A percentile compares a stretch with the other conserved stretches of the same genome.
phyloP scores from a whole-genome alignment of 1,139 yeast species.

The Blastobotrys persicus region DNA sequence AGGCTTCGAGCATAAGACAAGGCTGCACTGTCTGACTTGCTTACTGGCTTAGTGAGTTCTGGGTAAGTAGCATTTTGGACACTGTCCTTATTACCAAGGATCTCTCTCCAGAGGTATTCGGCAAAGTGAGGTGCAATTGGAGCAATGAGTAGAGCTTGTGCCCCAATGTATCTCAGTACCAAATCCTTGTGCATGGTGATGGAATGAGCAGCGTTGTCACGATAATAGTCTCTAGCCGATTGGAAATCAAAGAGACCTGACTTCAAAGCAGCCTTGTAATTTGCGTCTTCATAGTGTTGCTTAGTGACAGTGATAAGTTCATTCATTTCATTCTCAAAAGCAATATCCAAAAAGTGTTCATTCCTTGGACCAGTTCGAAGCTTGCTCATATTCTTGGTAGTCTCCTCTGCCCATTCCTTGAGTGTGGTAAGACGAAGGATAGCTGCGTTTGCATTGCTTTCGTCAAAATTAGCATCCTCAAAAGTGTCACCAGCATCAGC shows the following conservation, averaged over 20 bases:
- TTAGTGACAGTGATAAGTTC: conserved; percentile 69
- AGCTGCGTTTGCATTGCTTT: conserved; percentile 95
- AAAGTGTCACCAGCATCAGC: conserved; percentile 98
- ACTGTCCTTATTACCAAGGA: conserved; percentile 54
- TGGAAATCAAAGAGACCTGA: conserved; percentile 91
- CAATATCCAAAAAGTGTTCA: conserved; percentile 72
- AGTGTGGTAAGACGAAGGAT: conserved; percentile 87
- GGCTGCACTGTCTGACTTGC: conserved; percentile 60
- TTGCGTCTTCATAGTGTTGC: conserved; percentile 65
- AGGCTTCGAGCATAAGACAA: conserved; percentile 74
- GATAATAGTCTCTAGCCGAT: conserved; percentile 91
- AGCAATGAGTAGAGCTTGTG: conserved; percentile 77
- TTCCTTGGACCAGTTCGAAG: conserved; percentile 64
- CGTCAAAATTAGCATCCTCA: conserved; percentile 98
- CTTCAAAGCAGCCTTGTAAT: conserved; percentile 87
- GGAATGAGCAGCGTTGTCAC: conserved; percentile 68
- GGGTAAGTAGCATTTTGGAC: conserved; percentile 83
- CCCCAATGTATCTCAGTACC: conserved; percentile 75
- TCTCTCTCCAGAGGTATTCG: conserved; percentile 83
- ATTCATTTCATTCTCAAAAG: conserved; percentile 95
- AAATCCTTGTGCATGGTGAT: conserved; percentile 77
- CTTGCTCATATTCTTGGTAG: conserved; percentile 48
- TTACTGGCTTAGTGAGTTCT: conserved; percentile 61
- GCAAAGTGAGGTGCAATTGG: conserved; percentile 97
- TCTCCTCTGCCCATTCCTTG: conserved; percentile 93